phyloP scores from a whole-genome alignment of 2,329 filamentous ascomycete species.

The Ustilaginoidea virens region DNA sequence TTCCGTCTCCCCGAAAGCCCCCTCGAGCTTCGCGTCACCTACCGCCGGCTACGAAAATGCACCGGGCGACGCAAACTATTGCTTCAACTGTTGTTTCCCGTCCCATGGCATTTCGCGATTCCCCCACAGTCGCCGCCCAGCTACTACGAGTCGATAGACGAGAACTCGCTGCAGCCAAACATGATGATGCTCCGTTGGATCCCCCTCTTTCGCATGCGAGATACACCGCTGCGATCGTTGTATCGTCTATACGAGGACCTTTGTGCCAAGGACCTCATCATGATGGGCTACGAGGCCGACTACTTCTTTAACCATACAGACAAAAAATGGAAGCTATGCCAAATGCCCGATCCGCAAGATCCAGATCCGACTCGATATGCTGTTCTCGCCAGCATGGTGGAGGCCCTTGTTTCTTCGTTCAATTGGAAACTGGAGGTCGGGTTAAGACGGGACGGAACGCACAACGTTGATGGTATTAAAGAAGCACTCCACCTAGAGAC shows the following conservation, averaged over 20 bases:
- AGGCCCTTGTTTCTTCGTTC: background rate
- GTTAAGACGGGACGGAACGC: background rate
- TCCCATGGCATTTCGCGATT: background rate
- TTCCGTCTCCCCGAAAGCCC: no score
- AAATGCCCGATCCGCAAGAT: background rate
- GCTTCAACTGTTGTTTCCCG: background rate
- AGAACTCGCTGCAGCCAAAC: background rate
- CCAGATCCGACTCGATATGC: background rate
- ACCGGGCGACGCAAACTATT: background rate
- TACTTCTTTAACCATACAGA: background rate
- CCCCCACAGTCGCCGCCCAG: background rate
- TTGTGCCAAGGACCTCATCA: background rate
- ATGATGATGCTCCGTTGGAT: background rate
- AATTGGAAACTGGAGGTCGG: background rate
- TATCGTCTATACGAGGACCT: slow-evolving; percentile 1
- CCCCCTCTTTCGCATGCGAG: background rate
- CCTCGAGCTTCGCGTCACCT: background rate
- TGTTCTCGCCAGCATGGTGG: background rate
- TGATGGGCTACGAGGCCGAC: slow-evolving; percentile 1
- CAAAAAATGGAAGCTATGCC: background rate
- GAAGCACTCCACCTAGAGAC: background rate
- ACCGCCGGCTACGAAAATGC: background rate
- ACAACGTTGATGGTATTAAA: background rate
- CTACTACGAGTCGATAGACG: no score
- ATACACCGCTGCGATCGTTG: background rate